Percentiles rank a stretch among this genome's conserved stretches.
Conservation (phyloP, 2,329 filamentous ascomycete genomes). For the Pyricularia sp. region DNA sequence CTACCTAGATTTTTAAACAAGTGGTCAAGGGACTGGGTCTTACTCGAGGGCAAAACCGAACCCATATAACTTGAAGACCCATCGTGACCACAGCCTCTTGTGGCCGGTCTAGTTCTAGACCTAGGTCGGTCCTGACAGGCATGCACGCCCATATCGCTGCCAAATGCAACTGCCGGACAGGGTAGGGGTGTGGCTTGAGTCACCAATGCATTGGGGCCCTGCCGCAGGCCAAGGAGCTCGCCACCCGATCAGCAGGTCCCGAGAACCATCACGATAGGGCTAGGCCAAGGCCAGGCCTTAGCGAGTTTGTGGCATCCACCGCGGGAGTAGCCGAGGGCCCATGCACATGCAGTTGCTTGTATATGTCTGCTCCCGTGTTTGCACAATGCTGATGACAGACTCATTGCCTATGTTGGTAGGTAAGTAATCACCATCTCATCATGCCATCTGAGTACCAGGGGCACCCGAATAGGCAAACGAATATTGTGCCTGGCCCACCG, state of each 20-base stretch:
- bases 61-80: neutral
- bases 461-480: neutral
- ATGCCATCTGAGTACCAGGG: neutral
- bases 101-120: neutral
- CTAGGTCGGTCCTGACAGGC: neutral
- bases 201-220: neutral
- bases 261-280: neutral
- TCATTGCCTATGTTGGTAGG: neutral
- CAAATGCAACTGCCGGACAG: neutral
- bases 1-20: neutral
- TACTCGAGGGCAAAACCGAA: neutral
- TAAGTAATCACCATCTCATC: neutral
- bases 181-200: neutral
- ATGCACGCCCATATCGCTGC: neutral
- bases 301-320: neutral
- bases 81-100: neutral
- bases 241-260: neutral
- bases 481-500: neutral
- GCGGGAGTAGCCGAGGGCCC: neutral
- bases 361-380: neutral
- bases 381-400: neutral
- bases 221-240: neutral
- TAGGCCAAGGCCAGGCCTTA: no score
- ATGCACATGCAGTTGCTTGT: neutral
- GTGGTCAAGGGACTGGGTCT: neutral